A percentile compares a stretch with the other conserved stretches of the same genome.
phyloP scores from a whole-genome alignment of 2,329 filamentous ascomycete species.

The Atkinsonella texensis region DNA sequence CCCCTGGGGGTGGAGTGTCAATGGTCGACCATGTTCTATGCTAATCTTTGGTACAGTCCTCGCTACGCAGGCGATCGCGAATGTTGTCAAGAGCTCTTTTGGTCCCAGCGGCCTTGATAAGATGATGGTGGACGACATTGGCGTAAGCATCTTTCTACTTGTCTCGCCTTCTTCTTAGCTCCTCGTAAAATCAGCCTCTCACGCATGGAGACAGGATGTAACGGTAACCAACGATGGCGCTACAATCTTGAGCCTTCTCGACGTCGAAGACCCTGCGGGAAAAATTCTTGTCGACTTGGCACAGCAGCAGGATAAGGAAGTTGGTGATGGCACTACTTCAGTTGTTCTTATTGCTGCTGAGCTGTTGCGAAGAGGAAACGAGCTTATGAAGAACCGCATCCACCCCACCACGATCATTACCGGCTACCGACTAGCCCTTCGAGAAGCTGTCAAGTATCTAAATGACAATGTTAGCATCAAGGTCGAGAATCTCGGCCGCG shows the following conservation, averaged over 20 bases:
- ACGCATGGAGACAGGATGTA: constrained; percentile 54
- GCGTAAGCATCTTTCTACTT: constrained; percentile 40
- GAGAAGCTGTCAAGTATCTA: constrained; percentile 98
- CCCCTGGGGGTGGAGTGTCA: constrained; percentile 3
- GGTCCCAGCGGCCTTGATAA: constrained; percentile 95
- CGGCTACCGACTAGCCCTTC: constrained; percentile 86
- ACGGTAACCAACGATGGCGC: constrained; percentile 98
- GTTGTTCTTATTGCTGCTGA: constrained; percentile 96
- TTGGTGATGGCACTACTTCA: constrained; percentile 95
- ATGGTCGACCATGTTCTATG: constrained; percentile 1
- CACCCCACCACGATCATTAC: constrained; percentile 99
- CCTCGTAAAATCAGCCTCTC: neutral
- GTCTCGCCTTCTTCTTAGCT: neutral
- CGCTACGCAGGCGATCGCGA: constrained; percentile 92
- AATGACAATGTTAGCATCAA: constrained; percentile 96
- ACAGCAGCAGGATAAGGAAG: constrained; percentile 98
- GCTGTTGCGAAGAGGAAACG: constrained; percentile 84
- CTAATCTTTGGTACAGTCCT: constrained; percentile 45
- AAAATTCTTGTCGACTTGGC: constrained; percentile 97
- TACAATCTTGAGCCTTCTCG: constrained; percentile 87
- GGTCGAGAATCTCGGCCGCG: constrained; percentile 80
- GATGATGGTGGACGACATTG: constrained; percentile 99
- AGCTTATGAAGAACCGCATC: constrained; percentile 99
- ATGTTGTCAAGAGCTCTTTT: constrained; percentile 98
- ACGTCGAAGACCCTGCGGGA: constrained; percentile 94